Conservation (phyloP, 164 flowering plant species). For the Cinnamomum chago region DNA sequence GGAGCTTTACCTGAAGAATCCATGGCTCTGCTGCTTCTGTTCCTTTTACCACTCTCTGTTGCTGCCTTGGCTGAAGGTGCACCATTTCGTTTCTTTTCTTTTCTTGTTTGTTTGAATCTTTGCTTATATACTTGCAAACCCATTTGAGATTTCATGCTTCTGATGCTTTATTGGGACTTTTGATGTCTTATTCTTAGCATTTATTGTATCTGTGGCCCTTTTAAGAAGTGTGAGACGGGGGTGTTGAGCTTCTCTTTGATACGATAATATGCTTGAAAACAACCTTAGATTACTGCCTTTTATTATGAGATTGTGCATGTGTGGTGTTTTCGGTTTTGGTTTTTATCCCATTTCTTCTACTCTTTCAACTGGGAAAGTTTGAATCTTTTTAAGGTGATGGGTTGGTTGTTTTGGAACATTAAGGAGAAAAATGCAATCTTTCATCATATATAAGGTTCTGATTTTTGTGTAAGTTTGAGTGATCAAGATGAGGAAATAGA, state of each 20-base stretch:
- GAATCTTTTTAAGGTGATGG: not conserved
- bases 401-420: not conserved
- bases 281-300: not conserved
- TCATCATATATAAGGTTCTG: too few species aligned
- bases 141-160: not conserved
- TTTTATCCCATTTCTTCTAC: not conserved
- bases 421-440: not conserved
- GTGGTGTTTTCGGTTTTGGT: not conserved
- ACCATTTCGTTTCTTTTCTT: not conserved
- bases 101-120: not conserved
- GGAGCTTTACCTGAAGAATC: not conserved
- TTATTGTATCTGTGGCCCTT: not conserved
- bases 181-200: not conserved
- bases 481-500: too few species aligned
- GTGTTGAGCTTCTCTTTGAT: not conserved
- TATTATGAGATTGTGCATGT: not conserved
- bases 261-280: not conserved
- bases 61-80: not conserved
- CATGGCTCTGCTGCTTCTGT: slow-evolving; percentile 3
- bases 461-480: too few species aligned
- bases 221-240: not conserved
- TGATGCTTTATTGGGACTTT: not conserved
- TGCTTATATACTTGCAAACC: not conserved
- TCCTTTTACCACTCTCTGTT: not conserved
- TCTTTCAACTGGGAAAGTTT: not conserved